Evolutionary conservation across 306 rosid genomes (phyloP), one percentile per base, ranked within the genome.

Genomic region (Datisca glomerata): DNA sequence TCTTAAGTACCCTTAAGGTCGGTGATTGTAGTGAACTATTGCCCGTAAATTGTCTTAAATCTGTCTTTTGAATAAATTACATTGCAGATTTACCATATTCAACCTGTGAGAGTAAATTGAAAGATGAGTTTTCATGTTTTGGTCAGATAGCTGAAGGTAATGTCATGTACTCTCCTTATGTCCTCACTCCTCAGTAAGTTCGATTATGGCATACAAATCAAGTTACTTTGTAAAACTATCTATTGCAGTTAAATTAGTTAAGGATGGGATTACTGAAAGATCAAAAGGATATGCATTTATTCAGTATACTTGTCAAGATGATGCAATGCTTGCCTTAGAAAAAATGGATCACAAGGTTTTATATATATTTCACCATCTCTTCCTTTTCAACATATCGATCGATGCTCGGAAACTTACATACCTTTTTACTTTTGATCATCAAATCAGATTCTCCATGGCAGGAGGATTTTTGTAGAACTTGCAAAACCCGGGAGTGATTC

Each of bases 101-200:
- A 42, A 59, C 70, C 12, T 51, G 61, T 23, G 95, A 89, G 65
- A 58, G 33, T 24, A 66, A 57, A 47, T 53, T 89, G 71, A 80
- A 60, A 27, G 69, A 65, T 49, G 75, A 72, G 22, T 89, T 89
- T 69, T 76, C 95, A 4, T 63, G 63, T 61, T 89, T 79, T 13
- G 95, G 97, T 18, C 59, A 74, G 73, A 72, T 89, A 62, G 93
- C 86, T 53, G 84, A 83, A 74, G 94, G 97, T 74, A 64, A 47
- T 45, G 47, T 28, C 24, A 14, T 21, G 24, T 15, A 14, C 32
- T 40, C 56, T 47, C 29, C 43, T 21, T 16, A 17, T 17, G 8
- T 19, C 11, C 1, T 10, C 24, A 46, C 8, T 11, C 34, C 8
- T 9, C 41, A 21, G 6, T 19, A n/a, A 13, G 3, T 21, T 4